These are phyloP conservation scores for Macrolepiota albuminosa DNA, from an alignment of 768 basidiomycete species.

Conservation along the genomic window DNA sequence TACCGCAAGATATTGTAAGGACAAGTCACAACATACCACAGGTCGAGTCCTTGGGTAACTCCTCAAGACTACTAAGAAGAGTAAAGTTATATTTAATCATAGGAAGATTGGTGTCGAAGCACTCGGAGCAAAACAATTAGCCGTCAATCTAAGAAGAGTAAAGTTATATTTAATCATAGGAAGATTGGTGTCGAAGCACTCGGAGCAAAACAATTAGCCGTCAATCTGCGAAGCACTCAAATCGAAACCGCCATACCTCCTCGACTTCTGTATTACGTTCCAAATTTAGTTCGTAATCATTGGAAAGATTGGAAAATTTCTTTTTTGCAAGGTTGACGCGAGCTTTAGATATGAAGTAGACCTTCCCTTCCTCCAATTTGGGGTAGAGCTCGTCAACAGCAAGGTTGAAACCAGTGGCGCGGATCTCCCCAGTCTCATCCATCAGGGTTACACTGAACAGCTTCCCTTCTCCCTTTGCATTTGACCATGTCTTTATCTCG, in stretches of 20 bases:
- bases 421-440: slow-evolving; percentile 93
- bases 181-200: slow-evolving; percentile 91
- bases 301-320: slow-evolving; percentile 85
- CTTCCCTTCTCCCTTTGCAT: slow-evolving; percentile 88
- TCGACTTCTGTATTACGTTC: slow-evolving; percentile 81
- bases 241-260: slow-evolving; percentile 47
- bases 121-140: slow-evolving; percentile 39
- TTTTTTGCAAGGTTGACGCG: slow-evolving; percentile 95
- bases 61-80: slow-evolving; percentile 54
- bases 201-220: slow-evolving; percentile 4
- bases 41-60: slow-evolving; percentile 70
- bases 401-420: slow-evolving; percentile 86
- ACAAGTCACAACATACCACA: slow-evolving; percentile 57
- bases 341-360: slow-evolving; percentile 87
- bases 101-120: slow-evolving; percentile 76
- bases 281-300: slow-evolving; percentile 92
- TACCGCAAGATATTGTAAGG: not conserved
- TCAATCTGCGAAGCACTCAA: not conserved
- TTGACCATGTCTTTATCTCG: slow-evolving; percentile 88
- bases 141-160: not conserved
- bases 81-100: slow-evolving; percentile 83
- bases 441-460: slow-evolving; percentile 89
- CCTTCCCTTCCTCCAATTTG: slow-evolving; percentile 86
- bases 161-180: too few species aligned
- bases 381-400: slow-evolving; percentile 80